phyloP scores from a whole-genome alignment of 2,329 filamentous ascomycete genomes.

The Fusarium chlamydosporum region DNA sequence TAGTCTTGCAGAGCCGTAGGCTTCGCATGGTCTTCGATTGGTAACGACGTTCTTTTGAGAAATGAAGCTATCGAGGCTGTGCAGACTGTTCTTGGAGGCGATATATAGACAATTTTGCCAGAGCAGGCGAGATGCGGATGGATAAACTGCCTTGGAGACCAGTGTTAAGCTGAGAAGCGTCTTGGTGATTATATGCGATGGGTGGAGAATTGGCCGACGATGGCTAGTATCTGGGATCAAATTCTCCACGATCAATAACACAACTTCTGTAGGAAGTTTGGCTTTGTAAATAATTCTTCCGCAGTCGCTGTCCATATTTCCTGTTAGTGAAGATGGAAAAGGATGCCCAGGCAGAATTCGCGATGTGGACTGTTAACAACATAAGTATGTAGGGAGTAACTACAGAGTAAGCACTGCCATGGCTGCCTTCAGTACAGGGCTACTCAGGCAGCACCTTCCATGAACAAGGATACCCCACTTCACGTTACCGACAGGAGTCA shows the following conservation, averaged over 20 bases:
- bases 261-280: constrained; percentile 19
- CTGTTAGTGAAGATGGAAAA: background rate
- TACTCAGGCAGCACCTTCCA: no score
- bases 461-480: no score
- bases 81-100: background rate
- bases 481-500: no score
- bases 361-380: background rate
- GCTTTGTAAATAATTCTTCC: rapidly evolving
- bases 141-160: constrained; percentile 18
- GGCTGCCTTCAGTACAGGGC: no score
- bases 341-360: background rate
- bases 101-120: background rate
- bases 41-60: constrained; percentile 2
- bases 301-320: background rate
- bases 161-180: constrained; percentile 23
- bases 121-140: constrained; percentile 9
- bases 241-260: constrained; percentile 31
- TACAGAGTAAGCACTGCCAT: no score
- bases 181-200: constrained; percentile 20
- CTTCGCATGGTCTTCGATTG: background rate
- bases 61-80: background rate
- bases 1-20: background rate
- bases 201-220: constrained; percentile 3
- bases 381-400: no score
- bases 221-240: background rate